These are phyloP conservation scores for Nannochloropsis oceanica DNA, from an alignment of 108 stramenopile genomes.

Conservation along the genomic window DNA sequence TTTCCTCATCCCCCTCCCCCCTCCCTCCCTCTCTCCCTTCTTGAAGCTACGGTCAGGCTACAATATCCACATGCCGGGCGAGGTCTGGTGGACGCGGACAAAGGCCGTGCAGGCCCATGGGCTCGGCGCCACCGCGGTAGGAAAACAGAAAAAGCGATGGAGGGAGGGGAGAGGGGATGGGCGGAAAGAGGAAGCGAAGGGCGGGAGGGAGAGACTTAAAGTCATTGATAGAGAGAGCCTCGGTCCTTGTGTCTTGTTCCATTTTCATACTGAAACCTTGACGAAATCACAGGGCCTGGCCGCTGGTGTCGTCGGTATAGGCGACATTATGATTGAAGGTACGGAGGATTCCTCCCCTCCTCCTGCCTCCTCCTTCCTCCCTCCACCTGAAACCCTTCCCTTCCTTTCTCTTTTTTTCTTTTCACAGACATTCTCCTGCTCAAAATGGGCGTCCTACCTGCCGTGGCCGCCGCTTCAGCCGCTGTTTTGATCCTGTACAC, in stretches of 20 bases:
- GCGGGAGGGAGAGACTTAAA: no score
- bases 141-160: not conserved
- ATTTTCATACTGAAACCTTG: no score
- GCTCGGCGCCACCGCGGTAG: not conserved
- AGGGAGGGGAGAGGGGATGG: no score
- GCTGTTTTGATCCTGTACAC: not conserved
- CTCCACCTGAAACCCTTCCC: no score
- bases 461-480: not conserved
- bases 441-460: not conserved
- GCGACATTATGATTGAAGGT: no score
- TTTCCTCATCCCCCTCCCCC: not conserved
- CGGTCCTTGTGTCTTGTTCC: no score
- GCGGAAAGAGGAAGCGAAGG: no score
- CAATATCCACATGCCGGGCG: not conserved
- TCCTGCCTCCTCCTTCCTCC: no score
- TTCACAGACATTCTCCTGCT: not conserved
- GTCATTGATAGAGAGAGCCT: no score
- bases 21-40: not conserved
- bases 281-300: no score
- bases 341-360: no score
- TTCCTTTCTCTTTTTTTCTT: not conserved
- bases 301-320: no score
- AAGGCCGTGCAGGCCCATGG: not conserved
- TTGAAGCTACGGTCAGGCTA: not conserved
- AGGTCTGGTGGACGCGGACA: not conserved